These are phyloP conservation scores for Neurospora cerealis DNA, from an alignment of 495 filamentous ascomycete genomes.

Conservation along the genomic window DNA sequence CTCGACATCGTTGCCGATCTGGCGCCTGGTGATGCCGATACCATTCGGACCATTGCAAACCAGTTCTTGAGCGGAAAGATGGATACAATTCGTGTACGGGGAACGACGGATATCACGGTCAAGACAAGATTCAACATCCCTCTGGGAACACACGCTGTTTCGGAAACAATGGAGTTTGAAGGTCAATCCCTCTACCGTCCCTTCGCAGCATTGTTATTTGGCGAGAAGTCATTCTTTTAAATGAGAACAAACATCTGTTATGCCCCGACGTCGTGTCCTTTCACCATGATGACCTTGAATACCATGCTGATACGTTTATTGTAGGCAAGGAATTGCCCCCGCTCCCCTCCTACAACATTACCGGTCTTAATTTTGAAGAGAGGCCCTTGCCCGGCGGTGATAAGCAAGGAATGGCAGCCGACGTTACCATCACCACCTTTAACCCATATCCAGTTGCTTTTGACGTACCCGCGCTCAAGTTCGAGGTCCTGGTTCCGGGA, in stretches of 20 bases:
- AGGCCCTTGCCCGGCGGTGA: conserved; percentile 33
- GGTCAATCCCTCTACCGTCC: conserved; percentile 59
- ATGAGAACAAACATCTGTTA: background rate
- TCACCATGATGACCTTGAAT: conserved; percentile 1
- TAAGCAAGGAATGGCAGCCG: conserved; percentile 60
- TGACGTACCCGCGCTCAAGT: conserved; percentile 66
- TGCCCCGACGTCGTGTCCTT: background rate
- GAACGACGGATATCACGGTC: conserved; percentile 56
- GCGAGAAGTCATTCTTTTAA: conserved; percentile 36
- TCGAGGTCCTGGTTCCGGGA: conserved; percentile 72
- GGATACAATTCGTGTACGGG: conserved; percentile 54
- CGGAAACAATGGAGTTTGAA: conserved; percentile 65
- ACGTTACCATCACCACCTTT: conserved; percentile 56
- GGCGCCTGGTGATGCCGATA: conserved; percentile 63
- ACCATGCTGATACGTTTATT: conserved; percentile 20
- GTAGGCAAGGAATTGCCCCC: conserved; percentile 57
- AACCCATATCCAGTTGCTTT: conserved; percentile 70
- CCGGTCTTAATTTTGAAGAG: conserved; percentile 65
- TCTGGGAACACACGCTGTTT: conserved; percentile 62
- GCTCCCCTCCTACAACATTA: conserved; percentile 70
- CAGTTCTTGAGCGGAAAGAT: conserved; percentile 80
- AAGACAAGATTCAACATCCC: conserved; percentile 62
- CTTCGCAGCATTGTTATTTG: conserved; percentile 42
- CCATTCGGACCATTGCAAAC: conserved; percentile 68
- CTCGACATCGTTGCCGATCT: conserved; percentile 73